Percentiles rank a stretch among this genome's conserved stretches.
Conservation (phyloP, 495 filamentous ascomycete genomes). For the Aspergillus biplanus region DNA sequence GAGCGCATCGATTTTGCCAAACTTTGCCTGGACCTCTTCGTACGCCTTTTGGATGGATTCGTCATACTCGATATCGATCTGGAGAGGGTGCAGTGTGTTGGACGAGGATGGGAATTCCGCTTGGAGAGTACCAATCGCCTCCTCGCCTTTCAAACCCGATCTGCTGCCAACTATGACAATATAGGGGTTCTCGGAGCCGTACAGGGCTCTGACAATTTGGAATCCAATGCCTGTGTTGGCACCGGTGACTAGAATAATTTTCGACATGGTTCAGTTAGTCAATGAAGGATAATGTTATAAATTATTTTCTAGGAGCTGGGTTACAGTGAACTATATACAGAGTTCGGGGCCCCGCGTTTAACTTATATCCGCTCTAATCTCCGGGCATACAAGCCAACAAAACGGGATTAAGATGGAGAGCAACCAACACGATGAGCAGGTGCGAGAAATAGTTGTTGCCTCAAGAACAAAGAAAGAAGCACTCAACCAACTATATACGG, state of each 20-base stretch:
- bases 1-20: constrained; percentile 53
- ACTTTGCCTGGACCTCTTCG: constrained; percentile 32
- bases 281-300: no score
- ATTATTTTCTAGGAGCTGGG: no score
- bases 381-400: no score
- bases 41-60: constrained; percentile 51
- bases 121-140: constrained; percentile 39
- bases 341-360: no score
- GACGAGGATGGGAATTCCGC: constrained; percentile 38
- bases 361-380: no score
- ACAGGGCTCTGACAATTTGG: constrained; percentile 51
- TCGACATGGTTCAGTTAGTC: background rate
- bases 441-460: no score
- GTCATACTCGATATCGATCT: constrained; percentile 57
- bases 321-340: no score
- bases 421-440: no score
- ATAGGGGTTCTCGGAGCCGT: constrained; percentile 43
- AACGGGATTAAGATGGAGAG: no score
- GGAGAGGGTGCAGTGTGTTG: constrained; percentile 39
- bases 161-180: constrained; percentile 53
- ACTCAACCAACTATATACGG: no score
- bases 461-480: no score
- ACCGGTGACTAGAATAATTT: constrained; percentile 32
- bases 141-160: constrained; percentile 45
- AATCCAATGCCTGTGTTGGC: constrained; percentile 56